Evolutionary conservation across 2,329 filamentous ascomycete genomes (phyloP), one percentile per base, ranked within the genome.

Genomic region (Xylogone sp.): DNA sequence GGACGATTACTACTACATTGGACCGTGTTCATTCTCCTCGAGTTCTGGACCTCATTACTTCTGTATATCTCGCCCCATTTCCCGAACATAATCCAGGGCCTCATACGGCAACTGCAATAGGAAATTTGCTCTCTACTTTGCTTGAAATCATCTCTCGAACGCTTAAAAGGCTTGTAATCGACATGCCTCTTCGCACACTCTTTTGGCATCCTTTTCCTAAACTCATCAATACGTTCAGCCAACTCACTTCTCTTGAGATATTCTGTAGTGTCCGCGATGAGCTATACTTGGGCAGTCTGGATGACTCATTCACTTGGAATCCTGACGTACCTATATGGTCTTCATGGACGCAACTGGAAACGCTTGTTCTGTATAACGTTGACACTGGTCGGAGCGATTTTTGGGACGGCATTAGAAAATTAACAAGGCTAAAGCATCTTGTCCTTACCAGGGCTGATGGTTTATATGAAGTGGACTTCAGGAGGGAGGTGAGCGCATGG

Each of bases 221-320:
- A 3, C 67, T 79, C 7, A 69, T 70, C 10, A 67, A 73, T n/a
- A 76, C 73, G 0, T 76, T 79, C 51, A 60, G 66, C 56, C 60
- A 68, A 44, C 68, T 79, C 0, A 62, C 68, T 39, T 62, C 57
- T 27, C 64, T 80, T 8, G 72, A 79, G 51, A 74, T 78, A 56
- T 75, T 79, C 50, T 71, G 73, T 42, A 75, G 71, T 57, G 65
- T 76, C 19, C 68, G 67, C 7, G 74, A 77, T 46, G 76, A 77
- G 54, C 68, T 76, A 4, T 67, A 65, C n/a, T 58, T 77, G 50
- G 65, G 64, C 45, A 54, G 69, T 0, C 49, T 53, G 18, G 55
- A 49, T 13, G 48, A 53, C 5, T 52, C 43, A 19, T 49, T 50
- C 22, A 53, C 61, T 1, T 62, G 68, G 27, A 63, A 65, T 21